Evolutionary conservation across 805 yeast species (phyloP).

Genomic region (Starmerella davenportii): DNA sequence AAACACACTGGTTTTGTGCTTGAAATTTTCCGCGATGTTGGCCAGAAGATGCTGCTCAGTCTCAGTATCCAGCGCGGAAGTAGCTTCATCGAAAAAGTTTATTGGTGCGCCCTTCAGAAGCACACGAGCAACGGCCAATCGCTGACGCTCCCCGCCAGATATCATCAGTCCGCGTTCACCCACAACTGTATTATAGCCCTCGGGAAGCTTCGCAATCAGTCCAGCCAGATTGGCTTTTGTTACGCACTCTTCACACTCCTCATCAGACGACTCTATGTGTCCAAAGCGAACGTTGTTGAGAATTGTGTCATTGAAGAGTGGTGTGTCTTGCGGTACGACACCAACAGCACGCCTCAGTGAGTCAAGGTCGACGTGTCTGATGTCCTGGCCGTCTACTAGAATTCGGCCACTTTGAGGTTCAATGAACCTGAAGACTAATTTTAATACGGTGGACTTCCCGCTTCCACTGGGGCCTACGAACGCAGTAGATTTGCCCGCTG

Average conservation of each 20-base stretch:
- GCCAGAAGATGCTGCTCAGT: constrained; percentile 72
- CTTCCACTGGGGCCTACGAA: constrained; percentile 94
- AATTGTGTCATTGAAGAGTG: constrained; percentile 79
- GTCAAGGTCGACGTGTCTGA: constrained; percentile 54
- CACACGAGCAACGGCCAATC: constrained; percentile 86
- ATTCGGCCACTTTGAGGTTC: constrained; percentile 67
- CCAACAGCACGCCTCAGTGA: constrained; percentile 61
- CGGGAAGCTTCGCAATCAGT: constrained; percentile 55
- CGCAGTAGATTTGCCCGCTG: constrained; percentile 82
- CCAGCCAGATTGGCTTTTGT: constrained; percentile 48
- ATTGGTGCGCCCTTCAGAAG: constrained; percentile 71
- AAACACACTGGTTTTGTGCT: constrained; percentile 60
- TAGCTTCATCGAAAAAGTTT: constrained; percentile 88
- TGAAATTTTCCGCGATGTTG: constrained; percentile 54
- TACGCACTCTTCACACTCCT: constrained; percentile 48
- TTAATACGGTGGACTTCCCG: constrained; percentile 79
- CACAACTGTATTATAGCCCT: constrained; percentile 68
- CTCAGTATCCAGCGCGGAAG: constrained; percentile 90
- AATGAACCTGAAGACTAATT: constrained; percentile 74
- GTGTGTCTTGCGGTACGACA: constrained; percentile 96
- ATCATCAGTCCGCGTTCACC: constrained; percentile 98
- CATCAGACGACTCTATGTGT: constrained; percentile 49
- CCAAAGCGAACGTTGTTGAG: constrained; percentile 81
- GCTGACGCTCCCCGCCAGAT: constrained; percentile 96
- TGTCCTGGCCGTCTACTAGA: constrained; percentile 75